A percentile compares a stretch with the other conserved stretches of the same genome.
phyloP scores from a whole-genome alignment of 257 asterid genomes.

The Salvia rosmarinus region DNA sequence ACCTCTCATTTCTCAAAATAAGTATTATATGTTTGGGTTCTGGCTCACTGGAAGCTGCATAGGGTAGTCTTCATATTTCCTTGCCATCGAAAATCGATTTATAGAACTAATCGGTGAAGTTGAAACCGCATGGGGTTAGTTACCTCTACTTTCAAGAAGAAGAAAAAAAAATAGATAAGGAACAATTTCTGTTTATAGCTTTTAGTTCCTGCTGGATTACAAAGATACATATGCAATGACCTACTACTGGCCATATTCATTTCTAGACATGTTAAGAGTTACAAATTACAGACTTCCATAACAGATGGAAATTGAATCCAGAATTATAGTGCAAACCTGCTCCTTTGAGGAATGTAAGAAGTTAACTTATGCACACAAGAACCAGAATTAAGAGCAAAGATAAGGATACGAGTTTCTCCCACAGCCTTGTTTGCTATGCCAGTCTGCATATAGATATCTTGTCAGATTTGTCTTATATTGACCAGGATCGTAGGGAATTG shows the following conservation, averaged over 20 bases:
- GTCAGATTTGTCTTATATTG: constrained; percentile 13
- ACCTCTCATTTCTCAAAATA: too few species aligned
- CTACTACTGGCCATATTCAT: constrained; percentile 89
- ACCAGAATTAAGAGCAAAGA: constrained; percentile 11
- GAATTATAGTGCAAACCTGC: neutral
- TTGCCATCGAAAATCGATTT: too few species aligned
- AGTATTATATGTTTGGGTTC: too few species aligned
- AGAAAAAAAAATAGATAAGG: too few species aligned
- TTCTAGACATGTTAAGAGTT: constrained; percentile 54
- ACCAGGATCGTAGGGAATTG: constrained; percentile 10
- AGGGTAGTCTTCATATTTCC: too few species aligned
- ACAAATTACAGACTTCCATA: constrained; percentile 18
- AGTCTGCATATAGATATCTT: constrained; percentile 45
- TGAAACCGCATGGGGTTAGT: too few species aligned
- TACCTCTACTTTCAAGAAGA: too few species aligned
- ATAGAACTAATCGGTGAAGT: too few species aligned
- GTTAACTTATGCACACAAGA: constrained; percentile 8
- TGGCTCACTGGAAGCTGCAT: too few species aligned
- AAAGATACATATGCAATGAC: constrained; percentile 75
- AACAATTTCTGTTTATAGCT: too few species aligned
- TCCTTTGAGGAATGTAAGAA: neutral
- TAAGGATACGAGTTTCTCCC: constrained; percentile 86
- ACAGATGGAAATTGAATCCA: constrained; percentile 18
- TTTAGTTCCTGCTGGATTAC: constrained; percentile 57
- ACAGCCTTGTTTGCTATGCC: constrained; percentile 89